A percentile compares a stretch with the other conserved stretches of the same genome.
Evolutionary conservation across 208 protist species (phyloP).

Genomic region (Lotmaria passim): DNA sequence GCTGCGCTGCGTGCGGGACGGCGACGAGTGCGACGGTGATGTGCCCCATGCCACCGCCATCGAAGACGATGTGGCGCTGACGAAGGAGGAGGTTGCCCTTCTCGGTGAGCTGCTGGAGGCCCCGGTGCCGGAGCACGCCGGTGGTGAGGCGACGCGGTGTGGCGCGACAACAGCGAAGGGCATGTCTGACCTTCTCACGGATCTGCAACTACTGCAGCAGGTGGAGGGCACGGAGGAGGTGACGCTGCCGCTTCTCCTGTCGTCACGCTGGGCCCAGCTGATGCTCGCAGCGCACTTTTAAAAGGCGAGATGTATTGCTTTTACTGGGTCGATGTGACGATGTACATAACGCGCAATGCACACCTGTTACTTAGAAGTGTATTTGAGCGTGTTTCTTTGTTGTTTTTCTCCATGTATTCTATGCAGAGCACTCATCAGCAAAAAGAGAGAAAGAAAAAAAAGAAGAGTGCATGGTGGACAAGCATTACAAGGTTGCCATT

Average conservation of each 20-base stretch:
- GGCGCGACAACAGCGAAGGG: conserved; percentile 2
- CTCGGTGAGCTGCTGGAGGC: conserved; percentile 16
- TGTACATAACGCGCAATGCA: neutral
- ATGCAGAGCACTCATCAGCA: neutral
- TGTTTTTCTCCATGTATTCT: neutral
- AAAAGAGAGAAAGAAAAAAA: neutral
- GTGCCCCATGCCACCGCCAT: conserved; percentile 14
- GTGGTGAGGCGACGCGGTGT: neutral
- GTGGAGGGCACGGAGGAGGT: conserved; percentile 47
- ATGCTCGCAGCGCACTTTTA: conserved; percentile 49
- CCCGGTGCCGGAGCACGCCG: neutral
- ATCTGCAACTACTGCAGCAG: conserved; percentile 65
- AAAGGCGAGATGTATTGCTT: neutral
- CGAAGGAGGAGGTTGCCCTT: conserved; percentile 17
- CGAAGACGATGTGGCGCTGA: conserved; percentile 35
- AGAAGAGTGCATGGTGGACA: no score
- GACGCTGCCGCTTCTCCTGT: conserved; percentile 62
- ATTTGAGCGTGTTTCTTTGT: conserved; percentile 4
- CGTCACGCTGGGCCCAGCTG: conserved; percentile 72
- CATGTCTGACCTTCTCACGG: conserved; percentile 15
- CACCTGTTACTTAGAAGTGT: no score
- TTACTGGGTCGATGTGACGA: no score
- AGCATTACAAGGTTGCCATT: neutral
- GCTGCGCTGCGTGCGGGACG: conserved; percentile 18
- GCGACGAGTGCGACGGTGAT: neutral